phyloP scores from a whole-genome alignment of 202 grass and related monocot species.

The Carex sylvatica region DNA sequence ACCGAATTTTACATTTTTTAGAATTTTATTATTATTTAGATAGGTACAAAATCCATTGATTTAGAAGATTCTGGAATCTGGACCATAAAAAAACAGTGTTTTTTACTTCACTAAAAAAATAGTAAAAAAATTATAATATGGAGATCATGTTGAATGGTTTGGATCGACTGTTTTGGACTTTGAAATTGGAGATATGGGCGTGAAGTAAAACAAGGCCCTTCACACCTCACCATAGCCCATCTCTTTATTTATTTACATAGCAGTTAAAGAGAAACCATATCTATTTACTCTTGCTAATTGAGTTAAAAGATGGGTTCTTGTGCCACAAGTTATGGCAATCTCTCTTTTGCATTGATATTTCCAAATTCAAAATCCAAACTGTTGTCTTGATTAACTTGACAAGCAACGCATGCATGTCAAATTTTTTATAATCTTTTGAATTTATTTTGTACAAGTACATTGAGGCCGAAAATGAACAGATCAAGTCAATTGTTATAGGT shows the following conservation, averaged over 20 bases:
- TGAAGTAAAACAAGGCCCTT: too few species aligned
- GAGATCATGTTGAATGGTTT: too few species aligned
- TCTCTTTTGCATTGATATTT: conserved; percentile 3
- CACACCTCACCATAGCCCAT: too few species aligned
- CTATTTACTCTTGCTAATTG: background rate
- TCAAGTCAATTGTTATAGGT: background rate
- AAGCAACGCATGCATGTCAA: background rate
- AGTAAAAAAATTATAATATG: too few species aligned
- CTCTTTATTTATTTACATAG: background rate
- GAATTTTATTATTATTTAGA: too few species aligned
- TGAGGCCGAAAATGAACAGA: background rate
- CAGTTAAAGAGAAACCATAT: background rate
- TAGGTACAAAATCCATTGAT: too few species aligned
- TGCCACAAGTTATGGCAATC: background rate
- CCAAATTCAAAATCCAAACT: background rate
- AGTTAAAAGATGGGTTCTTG: background rate
- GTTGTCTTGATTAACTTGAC: background rate
- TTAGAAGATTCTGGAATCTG: too few species aligned
- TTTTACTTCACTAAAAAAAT: too few species aligned
- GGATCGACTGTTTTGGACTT: too few species aligned
- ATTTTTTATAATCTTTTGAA: background rate
- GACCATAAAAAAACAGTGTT: too few species aligned
- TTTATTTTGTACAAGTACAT: background rate
- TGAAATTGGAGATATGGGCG: too few species aligned
- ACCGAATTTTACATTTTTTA: too few species aligned